Evolutionary conservation across 176 grass and related monocot genomes (phyloP).

Genomic region (Secale cereale): DNA sequence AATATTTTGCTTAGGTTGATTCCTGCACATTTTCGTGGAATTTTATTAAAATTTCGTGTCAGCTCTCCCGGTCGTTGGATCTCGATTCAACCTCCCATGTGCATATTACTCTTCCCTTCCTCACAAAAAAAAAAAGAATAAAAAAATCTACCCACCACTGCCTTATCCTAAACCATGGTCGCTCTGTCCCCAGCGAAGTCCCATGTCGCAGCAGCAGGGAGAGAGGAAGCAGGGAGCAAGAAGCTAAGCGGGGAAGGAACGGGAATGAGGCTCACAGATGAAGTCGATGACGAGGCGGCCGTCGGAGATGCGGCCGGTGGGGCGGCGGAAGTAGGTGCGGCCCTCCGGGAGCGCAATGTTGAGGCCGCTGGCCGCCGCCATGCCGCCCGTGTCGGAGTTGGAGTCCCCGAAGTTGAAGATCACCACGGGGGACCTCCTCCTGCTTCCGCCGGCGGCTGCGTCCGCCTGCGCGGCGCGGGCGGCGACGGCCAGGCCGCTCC

Average conservation of each 20-base stretch:
- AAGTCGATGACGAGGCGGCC: slow-evolving; percentile 93
- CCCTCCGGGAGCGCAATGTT: slow-evolving; percentile 47
- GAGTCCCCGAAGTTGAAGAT: slow-evolving; percentile 94
- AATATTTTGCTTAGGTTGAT: background rate
- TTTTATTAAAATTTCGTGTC: background rate
- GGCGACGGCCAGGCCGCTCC: background rate
- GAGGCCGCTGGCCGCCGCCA: slow-evolving; percentile 51
- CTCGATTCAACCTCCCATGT: background rate
- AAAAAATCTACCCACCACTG: background rate
- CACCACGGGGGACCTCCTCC: slow-evolving; percentile 12
- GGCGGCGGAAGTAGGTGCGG: slow-evolving; percentile 47
- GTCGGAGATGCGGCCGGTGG: slow-evolving; percentile 68
- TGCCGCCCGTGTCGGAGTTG: slow-evolving; percentile 89
- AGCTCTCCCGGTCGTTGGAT: background rate
- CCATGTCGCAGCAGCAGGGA: background rate
- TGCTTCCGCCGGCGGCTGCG: too few species aligned
- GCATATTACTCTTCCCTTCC: background rate
- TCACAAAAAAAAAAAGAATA: background rate
- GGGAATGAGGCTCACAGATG: slow-evolving; percentile 46
- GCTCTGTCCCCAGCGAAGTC: background rate
- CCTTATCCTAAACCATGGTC: background rate
- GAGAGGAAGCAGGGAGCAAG: background rate
- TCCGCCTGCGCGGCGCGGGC: background rate
- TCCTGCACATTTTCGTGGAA: too few species aligned
- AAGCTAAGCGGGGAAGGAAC: background rate